These are phyloP conservation scores for Talaromyces verruculosus DNA, from an alignment of 2,329 filamentous ascomycete species.

Conservation along the genomic window DNA sequence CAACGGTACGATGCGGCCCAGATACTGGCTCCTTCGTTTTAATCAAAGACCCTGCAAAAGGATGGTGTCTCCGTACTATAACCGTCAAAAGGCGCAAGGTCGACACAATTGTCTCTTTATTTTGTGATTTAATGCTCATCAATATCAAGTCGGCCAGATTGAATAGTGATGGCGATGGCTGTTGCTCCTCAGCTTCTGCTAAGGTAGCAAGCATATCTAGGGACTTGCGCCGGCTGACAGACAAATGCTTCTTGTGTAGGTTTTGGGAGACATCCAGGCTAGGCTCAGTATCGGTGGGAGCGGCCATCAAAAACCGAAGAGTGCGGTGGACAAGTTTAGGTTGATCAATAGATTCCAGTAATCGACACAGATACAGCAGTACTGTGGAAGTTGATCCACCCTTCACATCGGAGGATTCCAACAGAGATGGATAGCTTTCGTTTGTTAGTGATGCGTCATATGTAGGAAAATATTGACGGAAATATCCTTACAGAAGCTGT, in stretches of 20 bases:
- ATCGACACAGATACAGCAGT: conserved; percentile 85
- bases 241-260: conserved; percentile 53
- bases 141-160: conserved; percentile 89
- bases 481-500: conserved; percentile 71
- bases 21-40: conserved; percentile 38
- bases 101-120: conserved; percentile 84
- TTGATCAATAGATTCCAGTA: conserved; percentile 87
- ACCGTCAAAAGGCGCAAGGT: conserved; percentile 84
- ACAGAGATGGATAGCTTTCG: conserved; percentile 80
- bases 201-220: conserved; percentile 81
- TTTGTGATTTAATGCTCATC: conserved; percentile 78
- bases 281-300: conserved; percentile 55
- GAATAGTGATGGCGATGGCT: conserved; percentile 81
- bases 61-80: conserved; percentile 82
- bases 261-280: conserved; percentile 52
- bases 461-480: background rate
- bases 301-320: conserved; percentile 83
- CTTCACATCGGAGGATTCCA: conserved; percentile 96
- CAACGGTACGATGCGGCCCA: conserved; percentile 34
- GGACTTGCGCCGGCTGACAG: conserved; percentile 74
- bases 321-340: conserved; percentile 93
- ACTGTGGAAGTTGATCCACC: conserved; percentile 96
- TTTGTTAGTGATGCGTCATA: conserved; percentile 13
- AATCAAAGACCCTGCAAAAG: conserved; percentile 72
- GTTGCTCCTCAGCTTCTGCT: conserved; percentile 66